Conservation (phyloP, 768 basidiomycete species). For the Phlebiopsis gigantea region DNA sequence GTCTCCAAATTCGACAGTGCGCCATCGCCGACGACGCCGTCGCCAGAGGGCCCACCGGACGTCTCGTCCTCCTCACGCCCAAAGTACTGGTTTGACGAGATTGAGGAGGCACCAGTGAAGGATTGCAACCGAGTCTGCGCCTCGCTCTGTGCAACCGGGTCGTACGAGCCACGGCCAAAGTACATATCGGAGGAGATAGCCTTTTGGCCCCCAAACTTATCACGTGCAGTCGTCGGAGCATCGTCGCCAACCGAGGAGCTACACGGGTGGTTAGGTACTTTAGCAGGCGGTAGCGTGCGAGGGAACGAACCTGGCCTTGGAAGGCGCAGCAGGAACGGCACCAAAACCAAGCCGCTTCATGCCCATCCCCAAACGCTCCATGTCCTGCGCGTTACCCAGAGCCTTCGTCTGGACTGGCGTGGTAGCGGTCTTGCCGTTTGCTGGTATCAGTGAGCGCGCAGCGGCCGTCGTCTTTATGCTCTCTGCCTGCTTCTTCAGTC, state of each 20-base stretch:
- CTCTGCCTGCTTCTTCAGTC: slow-evolving; percentile 47
- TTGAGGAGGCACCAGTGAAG: slow-evolving; percentile 90
- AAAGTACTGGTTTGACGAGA: slow-evolving; percentile 96
- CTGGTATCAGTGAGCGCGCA: slow-evolving; percentile 11
- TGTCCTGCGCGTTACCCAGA: slow-evolving; percentile 41
- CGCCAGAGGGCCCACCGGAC: slow-evolving; percentile 37
- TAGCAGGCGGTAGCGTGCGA: neutral
- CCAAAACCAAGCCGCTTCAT: slow-evolving; percentile 84
- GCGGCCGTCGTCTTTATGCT: slow-evolving; percentile 32
- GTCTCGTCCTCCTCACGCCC: slow-evolving; percentile 79
- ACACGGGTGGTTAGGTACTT: neutral
- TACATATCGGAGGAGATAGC: slow-evolving; percentile 98
- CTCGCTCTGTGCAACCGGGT: slow-evolving; percentile 63
- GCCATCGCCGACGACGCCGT: slow-evolving; percentile 46
- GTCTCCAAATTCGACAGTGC: slow-evolving; percentile 48
- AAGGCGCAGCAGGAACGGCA: slow-evolving; percentile 61
- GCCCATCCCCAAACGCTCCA: slow-evolving; percentile 59
- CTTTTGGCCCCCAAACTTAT: slow-evolving; percentile 90
- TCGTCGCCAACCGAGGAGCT: slow-evolving; percentile 40
- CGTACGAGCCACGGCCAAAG: slow-evolving; percentile 87
- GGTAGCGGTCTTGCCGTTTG: slow-evolving; percentile 14
- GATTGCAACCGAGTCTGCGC: slow-evolving; percentile 75
- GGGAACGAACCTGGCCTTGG: slow-evolving; percentile 32
- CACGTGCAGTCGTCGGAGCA: slow-evolving; percentile 73
- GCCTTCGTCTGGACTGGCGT: slow-evolving; percentile 26